Base-by-base conservation (phyloP, 306 rosid species). In the Begonia peltatifolia region DNA sequence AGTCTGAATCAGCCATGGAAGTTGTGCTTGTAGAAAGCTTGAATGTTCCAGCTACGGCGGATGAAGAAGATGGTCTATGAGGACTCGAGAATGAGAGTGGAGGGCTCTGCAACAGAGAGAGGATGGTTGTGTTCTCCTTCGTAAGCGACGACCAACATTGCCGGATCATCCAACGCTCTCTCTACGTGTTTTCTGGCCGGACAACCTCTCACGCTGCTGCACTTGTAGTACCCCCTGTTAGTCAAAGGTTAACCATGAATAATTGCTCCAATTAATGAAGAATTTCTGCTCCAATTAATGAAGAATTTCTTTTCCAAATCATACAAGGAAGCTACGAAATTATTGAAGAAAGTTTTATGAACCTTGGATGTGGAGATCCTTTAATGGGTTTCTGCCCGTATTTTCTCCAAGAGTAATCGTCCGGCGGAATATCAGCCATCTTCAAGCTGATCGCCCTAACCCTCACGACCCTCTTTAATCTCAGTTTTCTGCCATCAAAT, bases 121-220 rank as follows among this genome's bases (percentile, higher is more conserved):
- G 87, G 20, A 67, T 89, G 97, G 59, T 82, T 89, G 56, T 89
- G 97, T 15, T 89, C 97, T 11, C 90, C 95, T 73, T 89, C 97
- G 50, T 89, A 89, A 0, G 97, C 84, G 9, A 89, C 97, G 7
- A 89, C 85, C 20, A 89, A 65, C 90, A 82, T 85, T 5, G 94
- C 11, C 30, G 97, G 80, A 63, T 89, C 97, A 58, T 89, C 97
- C 53, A 78, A 56, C 41, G 97, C 97, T 76, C 97, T 54, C 58
- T 89, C 97, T 51, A 89, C 97, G 46, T 89, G 97, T 46, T 89
- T 89, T 9, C 97, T 61, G 12, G 97, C 97, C 44, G 97, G 97
- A 59, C 97, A 89, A 0, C 97, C 97, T 72, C 97, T 72, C 0
- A 89, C 90, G 16, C 95, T 89, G 66, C 97, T 89, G 68, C 97